Evolutionary conservation across 306 rosid species (phyloP), one percentile per base, ranked within the genome.

Genomic region (Corylus americana): DNA sequence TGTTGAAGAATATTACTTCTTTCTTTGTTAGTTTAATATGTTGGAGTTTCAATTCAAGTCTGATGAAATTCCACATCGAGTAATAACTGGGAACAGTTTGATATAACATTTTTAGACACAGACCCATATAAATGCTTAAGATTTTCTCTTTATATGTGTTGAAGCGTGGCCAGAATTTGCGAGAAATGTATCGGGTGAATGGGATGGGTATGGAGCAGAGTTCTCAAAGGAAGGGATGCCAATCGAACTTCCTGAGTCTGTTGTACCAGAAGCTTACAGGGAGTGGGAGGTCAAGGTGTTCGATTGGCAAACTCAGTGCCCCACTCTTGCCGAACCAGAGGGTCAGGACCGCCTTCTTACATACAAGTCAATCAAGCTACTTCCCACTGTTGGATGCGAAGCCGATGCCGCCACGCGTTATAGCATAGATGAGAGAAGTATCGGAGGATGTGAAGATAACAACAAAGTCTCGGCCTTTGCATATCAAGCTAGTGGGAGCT

Each of bases 241-340:
- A 7, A 83, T 89, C 16, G 98, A 95, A 71, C 94, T 95, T 50
- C 98, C 99, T 0, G 98, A 95, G 83, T 75, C 81, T 0, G 98
- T 91, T 76, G 98, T 95, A 11, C 99, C 99, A 1, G 98, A 87
- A 77, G 92, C 99, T 67, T 93, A 86, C 73, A 81, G 93, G 17
- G 99, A 95, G 75, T 95, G 99, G 98, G 99, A 93, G 81, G 97
- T 95, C 70, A 89, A 89, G 89, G 87, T 95, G 78, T 93, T 89
- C 51, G 99, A 95, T 79, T 95, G 99, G 98, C 99, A 93, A 82
- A 93, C 97, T 75, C 98, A 95, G 45, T 95, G 99, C 73, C 99
- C 99, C 31, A 89, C 99, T 71, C 97, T 93, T 79, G 99, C 99
- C 35, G 82, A 90, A 68, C 83, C 90, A 11, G 87, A 87, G 66